Base-by-base conservation (phyloP, 1,139 yeast genomes). In the Suhomyces ambrosiae region DNA sequence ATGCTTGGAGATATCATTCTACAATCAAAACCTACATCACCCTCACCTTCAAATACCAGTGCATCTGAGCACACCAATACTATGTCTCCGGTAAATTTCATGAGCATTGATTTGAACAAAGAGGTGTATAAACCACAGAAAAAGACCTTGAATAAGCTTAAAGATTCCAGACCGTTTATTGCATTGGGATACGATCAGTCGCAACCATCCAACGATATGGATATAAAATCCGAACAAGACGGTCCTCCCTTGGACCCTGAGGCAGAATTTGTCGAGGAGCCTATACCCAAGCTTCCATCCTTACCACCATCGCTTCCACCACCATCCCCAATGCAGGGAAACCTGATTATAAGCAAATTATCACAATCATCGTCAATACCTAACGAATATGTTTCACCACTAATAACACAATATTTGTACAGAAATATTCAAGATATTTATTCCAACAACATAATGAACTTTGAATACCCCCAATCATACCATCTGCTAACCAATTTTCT, bases 401-500 rank as follows among this genome's bases (percentile, higher is more conserved):
- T 80, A 38, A 68, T 75, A 8, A 67, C 81, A 37, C 76, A 84
- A 45, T 82, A 80, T 49, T 60, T 80, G 23, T 78, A 81, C 44
- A 81, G 79, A 51, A 70, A 76, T 1, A 86, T 85, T 0, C 79
- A 77, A 46, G 89, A 82, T 51, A 78, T 83, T 30, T 82, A 80
- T 52, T 65, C 79, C 24, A 73, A 71, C 44, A 63, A 72, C 31
- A 68, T 76, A 30, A 71, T 74, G 35, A 76, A 83, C 30, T 82
- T 80, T 49, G 82, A 82, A 53, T 82, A 83, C 48, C 86, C 86
- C 5, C 72, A 70, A 48, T 83, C 85, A 25, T 82, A 82, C 52
- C 85, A 77, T 56, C 77, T 80, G 21, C 63, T 83, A 32, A 72
- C 84, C 35, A 65, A 66, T 26, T 79, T 80, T 47, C 61, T 82